Evolutionary conservation across 1,284 basidiomycete genomes (phyloP).

Genomic region (Austroboletus novae-zelandiae): DNA sequence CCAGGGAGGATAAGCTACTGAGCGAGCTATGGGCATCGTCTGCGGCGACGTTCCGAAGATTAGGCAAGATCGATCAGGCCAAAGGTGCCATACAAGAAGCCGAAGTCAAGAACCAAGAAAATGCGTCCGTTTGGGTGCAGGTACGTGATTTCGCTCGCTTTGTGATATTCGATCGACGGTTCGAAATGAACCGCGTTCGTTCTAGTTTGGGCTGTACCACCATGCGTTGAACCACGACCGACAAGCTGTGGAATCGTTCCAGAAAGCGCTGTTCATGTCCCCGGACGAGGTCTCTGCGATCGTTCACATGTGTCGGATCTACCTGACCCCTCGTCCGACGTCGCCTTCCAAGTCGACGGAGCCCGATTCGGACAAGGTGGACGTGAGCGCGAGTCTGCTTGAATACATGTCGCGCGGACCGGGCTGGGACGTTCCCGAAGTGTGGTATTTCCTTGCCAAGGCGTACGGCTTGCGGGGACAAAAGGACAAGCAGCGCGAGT

Average conservation of each 20-base stretch:
- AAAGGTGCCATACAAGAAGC: constrained; percentile 94
- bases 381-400: constrained; percentile 71
- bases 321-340: constrained; percentile 48
- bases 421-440: constrained; percentile 89
- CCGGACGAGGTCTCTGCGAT: constrained; percentile 76
- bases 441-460: constrained; percentile 86
- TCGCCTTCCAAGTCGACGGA: constrained; percentile 18
- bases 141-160: constrained; percentile 41
- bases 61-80: constrained; percentile 87
- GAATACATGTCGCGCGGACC: constrained; percentile 57
- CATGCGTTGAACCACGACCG: constrained; percentile 53
- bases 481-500: constrained; percentile 71
- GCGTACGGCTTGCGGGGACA: constrained; percentile 75
- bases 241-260: constrained; percentile 71
- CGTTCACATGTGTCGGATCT: constrained; percentile 73
- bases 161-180: too few species aligned
- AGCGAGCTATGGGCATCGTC: constrained; percentile 92
- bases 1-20: constrained; percentile 71
- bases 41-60: constrained; percentile 89
- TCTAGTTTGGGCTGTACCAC: constrained; percentile 77
- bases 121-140: constrained; percentile 94
- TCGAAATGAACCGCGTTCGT: background rate
- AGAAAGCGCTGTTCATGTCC: constrained; percentile 79
- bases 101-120: constrained; percentile 83
- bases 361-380: constrained; percentile 53